These are phyloP conservation scores for Mimosa bimucronata DNA, from an alignment of 306 rosid species.

Conservation along the genomic window DNA sequence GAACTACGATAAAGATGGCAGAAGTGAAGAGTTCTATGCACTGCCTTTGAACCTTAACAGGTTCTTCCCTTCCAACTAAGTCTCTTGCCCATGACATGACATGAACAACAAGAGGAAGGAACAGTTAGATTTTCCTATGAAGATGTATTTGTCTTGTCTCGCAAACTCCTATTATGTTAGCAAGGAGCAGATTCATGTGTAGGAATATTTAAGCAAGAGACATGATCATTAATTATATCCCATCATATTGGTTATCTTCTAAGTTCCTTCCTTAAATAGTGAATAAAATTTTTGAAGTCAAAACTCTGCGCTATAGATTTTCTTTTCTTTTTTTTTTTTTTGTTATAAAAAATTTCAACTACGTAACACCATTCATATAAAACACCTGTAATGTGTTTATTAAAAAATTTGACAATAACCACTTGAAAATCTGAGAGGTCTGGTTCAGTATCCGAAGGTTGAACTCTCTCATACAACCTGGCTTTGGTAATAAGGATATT, in stretches of 20 bases:
- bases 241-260: slow-evolving; percentile 6
- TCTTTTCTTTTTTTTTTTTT: neutral
- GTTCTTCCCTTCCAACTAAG: slow-evolving; percentile 81
- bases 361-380: neutral
- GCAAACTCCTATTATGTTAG: neutral
- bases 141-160: slow-evolving; percentile 1
- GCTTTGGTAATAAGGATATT: neutral
- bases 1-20: slow-evolving; percentile 50
- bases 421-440: neutral
- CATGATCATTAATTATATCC: neutral
- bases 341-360: neutral
- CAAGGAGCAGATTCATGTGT: neutral
- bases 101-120: neutral
- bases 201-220: neutral
- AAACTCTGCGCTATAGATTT: neutral
- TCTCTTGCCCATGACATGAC: neutral
- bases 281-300: neutral
- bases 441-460: neutral
- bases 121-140: neutral
- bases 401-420: neutral
- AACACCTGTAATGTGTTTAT: neutral
- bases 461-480: neutral
- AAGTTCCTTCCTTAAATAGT: neutral
- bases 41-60: slow-evolving; percentile 64
- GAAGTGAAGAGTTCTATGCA: slow-evolving; percentile 75